Percentiles rank a stretch among this genome's conserved stretches.
Evolutionary conservation across 257 asterid species (phyloP).

Genomic region (Petrea volubilis): DNA sequence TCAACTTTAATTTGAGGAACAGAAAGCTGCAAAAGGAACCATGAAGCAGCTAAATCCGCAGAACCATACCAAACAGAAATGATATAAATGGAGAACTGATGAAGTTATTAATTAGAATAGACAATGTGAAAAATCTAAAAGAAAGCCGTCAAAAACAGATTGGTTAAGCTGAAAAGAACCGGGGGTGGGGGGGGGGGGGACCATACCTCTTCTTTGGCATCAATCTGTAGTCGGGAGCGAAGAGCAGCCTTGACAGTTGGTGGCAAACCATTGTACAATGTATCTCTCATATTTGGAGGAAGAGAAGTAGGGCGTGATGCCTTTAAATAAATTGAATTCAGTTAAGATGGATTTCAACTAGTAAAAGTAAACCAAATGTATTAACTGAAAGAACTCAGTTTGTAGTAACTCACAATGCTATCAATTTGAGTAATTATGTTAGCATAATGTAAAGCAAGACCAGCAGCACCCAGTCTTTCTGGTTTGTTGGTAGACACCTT

Average conservation of each 20-base stretch:
- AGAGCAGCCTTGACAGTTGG: constrained; percentile 65
- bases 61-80: constrained; percentile 3
- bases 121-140: background rate
- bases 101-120: background rate
- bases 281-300: constrained; percentile 93
- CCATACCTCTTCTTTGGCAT: constrained; percentile 66
- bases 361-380: background rate
- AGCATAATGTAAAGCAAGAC: constrained; percentile 97
- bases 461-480: constrained; percentile 84
- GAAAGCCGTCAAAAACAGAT: background rate
- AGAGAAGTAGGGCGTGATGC: constrained; percentile 93
- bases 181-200: background rate
- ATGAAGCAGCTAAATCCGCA: constrained; percentile 17
- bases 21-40: constrained; percentile 60
- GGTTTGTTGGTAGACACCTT: constrained; percentile 51
- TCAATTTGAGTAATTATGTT: constrained; percentile 90
- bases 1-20: constrained; percentile 82
- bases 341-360: background rate
- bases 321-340: constrained; percentile 37
- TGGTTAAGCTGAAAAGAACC: background rate
- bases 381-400: background rate
- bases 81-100: background rate
- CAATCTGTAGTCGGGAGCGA: constrained; percentile 54
- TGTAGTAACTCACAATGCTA: constrained; percentile 62
- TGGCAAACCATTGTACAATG: constrained; percentile 86